These are phyloP conservation scores for Tritrichomonas musculus DNA, from an alignment of 208 protist species.

Conservation along the genomic window DNA sequence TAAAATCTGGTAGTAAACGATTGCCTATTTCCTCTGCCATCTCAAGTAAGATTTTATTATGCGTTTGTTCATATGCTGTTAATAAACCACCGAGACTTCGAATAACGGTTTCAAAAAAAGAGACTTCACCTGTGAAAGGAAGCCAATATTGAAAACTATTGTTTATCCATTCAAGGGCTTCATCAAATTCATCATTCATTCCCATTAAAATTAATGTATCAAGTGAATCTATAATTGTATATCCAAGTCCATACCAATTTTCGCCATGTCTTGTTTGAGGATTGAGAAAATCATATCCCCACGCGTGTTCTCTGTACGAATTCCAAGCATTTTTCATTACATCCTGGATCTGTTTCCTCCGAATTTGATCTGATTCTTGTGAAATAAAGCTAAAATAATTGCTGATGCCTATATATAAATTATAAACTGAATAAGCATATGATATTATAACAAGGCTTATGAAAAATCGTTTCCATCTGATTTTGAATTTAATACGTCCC, in stretches of 20 bases:
- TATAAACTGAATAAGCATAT: too few species aligned
- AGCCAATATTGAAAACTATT: background rate
- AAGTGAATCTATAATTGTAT: background rate
- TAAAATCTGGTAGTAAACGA: constrained; percentile 50
- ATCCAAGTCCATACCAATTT: background rate
- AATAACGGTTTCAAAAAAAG: too few species aligned
- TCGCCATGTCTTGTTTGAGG: background rate
- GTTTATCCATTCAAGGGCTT: background rate
- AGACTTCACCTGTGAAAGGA: too few species aligned
- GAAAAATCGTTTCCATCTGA: too few species aligned
- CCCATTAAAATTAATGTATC: background rate
- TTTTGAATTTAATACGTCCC: too few species aligned
- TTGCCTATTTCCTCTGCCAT: background rate
- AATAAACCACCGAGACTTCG: constrained; percentile 50
- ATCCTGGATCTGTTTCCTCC: background rate
- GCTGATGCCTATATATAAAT: too few species aligned
- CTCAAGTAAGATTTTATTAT: constrained; percentile 47
- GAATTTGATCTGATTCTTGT: background rate
- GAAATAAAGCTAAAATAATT: too few species aligned
- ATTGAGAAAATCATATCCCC: background rate
- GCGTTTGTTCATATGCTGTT: constrained; percentile 57
- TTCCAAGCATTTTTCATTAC: background rate
- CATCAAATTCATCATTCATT: background rate
- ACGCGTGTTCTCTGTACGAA: background rate
- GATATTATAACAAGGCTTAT: too few species aligned